Percentiles rank a stretch among this genome's conserved stretches.
Evolutionary conservation across 306 rosid genomes (phyloP).

Genomic region (Pueraria montana): DNA sequence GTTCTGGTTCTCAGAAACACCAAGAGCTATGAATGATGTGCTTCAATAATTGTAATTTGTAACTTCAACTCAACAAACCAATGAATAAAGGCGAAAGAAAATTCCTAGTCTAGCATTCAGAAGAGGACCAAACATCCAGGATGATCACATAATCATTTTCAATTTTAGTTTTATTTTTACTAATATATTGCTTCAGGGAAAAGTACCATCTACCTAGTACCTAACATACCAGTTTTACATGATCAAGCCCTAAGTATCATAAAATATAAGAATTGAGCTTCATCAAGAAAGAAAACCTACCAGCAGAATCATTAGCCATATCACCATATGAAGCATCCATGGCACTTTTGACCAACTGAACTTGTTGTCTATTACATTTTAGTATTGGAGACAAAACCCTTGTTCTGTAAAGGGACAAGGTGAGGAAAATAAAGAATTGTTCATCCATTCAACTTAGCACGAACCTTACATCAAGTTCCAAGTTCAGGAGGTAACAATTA

Average conservation of each 20-base stretch:
- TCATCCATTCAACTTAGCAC: constrained; percentile 15
- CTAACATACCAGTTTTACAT: constrained; percentile 24
- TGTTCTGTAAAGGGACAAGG: constrained; percentile 38
- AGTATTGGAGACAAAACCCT: constrained; percentile 49
- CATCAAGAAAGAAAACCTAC: constrained; percentile 56
- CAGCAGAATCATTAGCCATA: constrained; percentile 70
- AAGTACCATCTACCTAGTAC: background rate
- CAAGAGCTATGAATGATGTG: background rate
- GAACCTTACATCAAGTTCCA: constrained; percentile 29
- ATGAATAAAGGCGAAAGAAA: constrained; percentile 35
- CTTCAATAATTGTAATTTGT: constrained; percentile 32
- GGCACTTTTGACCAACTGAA: constrained; percentile 67
- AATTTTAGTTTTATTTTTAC: constrained; percentile 21
- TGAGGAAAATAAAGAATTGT: constrained; percentile 16
- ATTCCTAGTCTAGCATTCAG: constrained; percentile 24
- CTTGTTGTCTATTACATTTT: constrained; percentile 43
- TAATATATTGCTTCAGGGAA: constrained; percentile 4
- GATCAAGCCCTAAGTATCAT: constrained; percentile 3
- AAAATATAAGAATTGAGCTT: constrained; percentile 4
- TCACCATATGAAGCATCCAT: constrained; percentile 91
- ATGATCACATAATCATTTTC: constrained; percentile 4
- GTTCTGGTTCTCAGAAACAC: constrained; percentile 21
- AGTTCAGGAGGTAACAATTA: constrained; percentile 21
- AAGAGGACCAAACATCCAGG: constrained; percentile 8
- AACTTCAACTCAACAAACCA: constrained; percentile 41